Percentiles rank a stretch among this genome's conserved stretches.
phyloP scores from a whole-genome alignment of 2,329 filamentous ascomycete species.

The Laburnicola sp. region DNA sequence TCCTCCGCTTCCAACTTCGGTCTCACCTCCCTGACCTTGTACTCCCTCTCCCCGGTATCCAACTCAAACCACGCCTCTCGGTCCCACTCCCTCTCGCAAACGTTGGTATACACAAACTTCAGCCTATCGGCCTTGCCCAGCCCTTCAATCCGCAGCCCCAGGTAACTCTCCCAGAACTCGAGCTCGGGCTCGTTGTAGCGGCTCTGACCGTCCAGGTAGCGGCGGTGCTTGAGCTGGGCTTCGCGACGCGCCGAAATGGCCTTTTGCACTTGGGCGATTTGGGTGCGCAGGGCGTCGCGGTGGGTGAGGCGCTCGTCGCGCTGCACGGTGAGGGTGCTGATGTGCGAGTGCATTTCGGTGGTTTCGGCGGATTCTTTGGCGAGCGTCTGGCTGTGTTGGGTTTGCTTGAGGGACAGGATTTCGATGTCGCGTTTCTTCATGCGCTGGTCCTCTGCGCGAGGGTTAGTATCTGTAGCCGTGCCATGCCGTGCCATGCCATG shows the following conservation, averaged over 20 bases:
- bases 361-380: conserved; percentile 76
- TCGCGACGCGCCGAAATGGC: conserved; percentile 70
- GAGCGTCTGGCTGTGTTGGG: conserved; percentile 72
- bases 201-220: conserved; percentile 78
- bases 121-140: conserved; percentile 80
- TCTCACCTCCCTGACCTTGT: conserved; percentile 77
- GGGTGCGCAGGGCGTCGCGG: conserved; percentile 59
- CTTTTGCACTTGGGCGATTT: conserved; percentile 67
- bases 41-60: conserved; percentile 77
- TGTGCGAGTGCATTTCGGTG: conserved; percentile 63
- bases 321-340: conserved; percentile 59
- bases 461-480: conserved; percentile 13
- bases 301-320: conserved; percentile 59
- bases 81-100: conserved; percentile 86
- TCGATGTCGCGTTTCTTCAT: conserved; percentile 88
- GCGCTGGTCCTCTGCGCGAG: conserved; percentile 75
- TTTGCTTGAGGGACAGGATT: conserved; percentile 72
- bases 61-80: conserved; percentile 93
- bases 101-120: conserved; percentile 85
- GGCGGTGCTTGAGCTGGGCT: conserved; percentile 72
- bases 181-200: conserved; percentile 91
- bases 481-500: neutral
- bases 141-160: conserved; percentile 88
- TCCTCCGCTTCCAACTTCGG: conserved; percentile 81
- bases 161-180: conserved; percentile 91